These are phyloP conservation scores for Trypanosoma melophagium DNA, from an alignment of 208 protist genomes.

Conservation along the genomic window DNA sequence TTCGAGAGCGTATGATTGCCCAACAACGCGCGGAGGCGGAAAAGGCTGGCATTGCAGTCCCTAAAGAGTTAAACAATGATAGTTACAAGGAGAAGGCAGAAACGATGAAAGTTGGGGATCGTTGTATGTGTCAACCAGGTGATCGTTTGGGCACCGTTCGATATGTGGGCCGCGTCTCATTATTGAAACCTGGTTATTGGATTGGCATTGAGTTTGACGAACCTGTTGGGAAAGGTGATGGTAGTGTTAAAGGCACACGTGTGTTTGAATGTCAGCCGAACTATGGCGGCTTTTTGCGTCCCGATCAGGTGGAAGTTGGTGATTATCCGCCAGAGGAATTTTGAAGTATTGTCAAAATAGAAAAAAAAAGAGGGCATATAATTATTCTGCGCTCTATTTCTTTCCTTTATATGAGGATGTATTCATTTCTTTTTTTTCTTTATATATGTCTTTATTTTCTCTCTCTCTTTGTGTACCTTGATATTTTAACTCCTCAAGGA, in stretches of 20 bases:
- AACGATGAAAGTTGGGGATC: conserved; percentile 78
- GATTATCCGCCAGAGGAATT: conserved; percentile 89
- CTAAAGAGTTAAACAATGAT: conserved; percentile 53
- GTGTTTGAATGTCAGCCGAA: conserved; percentile 86
- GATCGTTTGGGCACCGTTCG: conserved; percentile 82
- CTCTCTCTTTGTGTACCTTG: background rate
- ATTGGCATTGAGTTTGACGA: conserved; percentile 94
- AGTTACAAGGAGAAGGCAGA: conserved; percentile 70
- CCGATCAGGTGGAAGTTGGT: conserved; percentile 85
- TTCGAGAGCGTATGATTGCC: conserved; percentile 75
- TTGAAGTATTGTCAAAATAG: conserved; percentile 18
- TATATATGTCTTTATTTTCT: conserved; percentile 6
- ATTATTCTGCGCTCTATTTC: no score
- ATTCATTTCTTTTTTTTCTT: conserved; percentile 16
- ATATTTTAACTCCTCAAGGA: background rate
- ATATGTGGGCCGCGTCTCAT: conserved; percentile 82
- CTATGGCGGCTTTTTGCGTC: conserved; percentile 88
- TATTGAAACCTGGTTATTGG: conserved; percentile 89
- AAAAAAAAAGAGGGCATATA: no score
- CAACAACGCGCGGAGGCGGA: conserved; percentile 71
- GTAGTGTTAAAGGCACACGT: conserved; percentile 83
- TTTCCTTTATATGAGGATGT: background rate
- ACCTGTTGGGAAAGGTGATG: conserved; percentile 94
- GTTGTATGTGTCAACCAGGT: conserved; percentile 80
- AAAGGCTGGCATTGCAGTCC: conserved; percentile 47